Evolutionary conservation across 1,139 yeast genomes (phyloP).

Genomic region (Geotrichum histeridarum): DNA sequence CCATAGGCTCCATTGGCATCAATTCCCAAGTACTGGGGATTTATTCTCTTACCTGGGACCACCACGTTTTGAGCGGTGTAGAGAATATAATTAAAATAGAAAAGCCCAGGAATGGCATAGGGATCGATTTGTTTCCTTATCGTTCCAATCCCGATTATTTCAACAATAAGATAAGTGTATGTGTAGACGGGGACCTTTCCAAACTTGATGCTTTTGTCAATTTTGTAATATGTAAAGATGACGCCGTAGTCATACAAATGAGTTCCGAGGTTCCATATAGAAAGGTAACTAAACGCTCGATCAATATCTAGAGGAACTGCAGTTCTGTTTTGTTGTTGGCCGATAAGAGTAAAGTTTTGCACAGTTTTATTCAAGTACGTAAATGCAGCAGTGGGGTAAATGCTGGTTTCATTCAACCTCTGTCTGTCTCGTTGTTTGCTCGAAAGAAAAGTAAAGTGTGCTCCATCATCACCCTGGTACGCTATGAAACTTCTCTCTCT

Average conservation of each 20-base stretch:
- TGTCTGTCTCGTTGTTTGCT: constrained; percentile 2
- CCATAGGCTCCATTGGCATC: background rate
- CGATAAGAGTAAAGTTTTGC: background rate
- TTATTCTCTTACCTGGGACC: background rate
- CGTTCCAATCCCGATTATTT: background rate
- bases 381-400: background rate
- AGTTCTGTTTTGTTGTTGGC: background rate
- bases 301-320: background rate
- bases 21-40: background rate
- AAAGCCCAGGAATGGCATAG: background rate
- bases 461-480: background rate
- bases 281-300: background rate
- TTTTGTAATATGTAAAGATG: background rate
- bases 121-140: background rate
- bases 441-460: background rate
- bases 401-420: background rate
- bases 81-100: background rate
- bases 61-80: background rate
- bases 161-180: background rate
- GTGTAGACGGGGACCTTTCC: background rate
- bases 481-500: background rate
- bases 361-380: background rate
- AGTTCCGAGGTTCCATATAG: background rate
- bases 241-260: background rate
- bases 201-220: background rate